Percentiles rank a stretch among this genome's conserved stretches.
Evolutionary conservation across 768 basidiomycete species (phyloP).

Genomic region (Agaricus blazei): DNA sequence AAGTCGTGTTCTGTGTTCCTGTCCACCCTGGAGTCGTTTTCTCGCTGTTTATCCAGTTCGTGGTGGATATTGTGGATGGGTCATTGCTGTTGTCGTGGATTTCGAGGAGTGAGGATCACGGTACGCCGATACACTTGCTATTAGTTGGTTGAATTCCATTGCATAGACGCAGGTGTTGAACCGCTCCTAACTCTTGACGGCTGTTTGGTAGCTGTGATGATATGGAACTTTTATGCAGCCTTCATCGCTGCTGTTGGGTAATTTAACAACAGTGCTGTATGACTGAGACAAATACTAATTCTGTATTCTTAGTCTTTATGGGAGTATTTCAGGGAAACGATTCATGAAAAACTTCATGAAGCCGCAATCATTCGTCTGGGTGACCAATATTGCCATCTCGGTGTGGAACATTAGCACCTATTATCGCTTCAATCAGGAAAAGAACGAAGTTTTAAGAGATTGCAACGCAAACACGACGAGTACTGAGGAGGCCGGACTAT

Average conservation of each 20-base stretch:
- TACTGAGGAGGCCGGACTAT: not conserved
- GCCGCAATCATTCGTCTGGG: constrained; percentile 7
- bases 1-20: constrained; percentile 1
- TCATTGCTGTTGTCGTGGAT: constrained; percentile 4
- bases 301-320: not conserved
- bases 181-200: not conserved
- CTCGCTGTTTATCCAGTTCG: constrained; percentile 1
- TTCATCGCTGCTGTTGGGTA: constrained; percentile 5
- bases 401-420: constrained; percentile 3
- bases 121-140: not conserved
- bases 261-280: not conserved
- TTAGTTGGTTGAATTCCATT: not conserved
- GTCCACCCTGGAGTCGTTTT: not conserved
- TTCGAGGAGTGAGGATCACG: not conserved
- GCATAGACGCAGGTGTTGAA: not conserved
- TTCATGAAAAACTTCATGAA: constrained; percentile 7
- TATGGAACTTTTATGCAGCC: constrained; percentile 5
- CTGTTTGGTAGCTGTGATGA: constrained; percentile 1
- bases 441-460: not conserved
- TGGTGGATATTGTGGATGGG: not conserved
- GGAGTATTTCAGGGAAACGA: not conserved
- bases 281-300: not conserved
- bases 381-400: constrained; percentile 3
- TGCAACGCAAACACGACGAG: not conserved
- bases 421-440: not conserved